A percentile compares a stretch with the other conserved stretches of the same genome.
Evolutionary conservation across 139 green algal genomes (phyloP).

Genomic region (Dunaliella sp.): DNA sequence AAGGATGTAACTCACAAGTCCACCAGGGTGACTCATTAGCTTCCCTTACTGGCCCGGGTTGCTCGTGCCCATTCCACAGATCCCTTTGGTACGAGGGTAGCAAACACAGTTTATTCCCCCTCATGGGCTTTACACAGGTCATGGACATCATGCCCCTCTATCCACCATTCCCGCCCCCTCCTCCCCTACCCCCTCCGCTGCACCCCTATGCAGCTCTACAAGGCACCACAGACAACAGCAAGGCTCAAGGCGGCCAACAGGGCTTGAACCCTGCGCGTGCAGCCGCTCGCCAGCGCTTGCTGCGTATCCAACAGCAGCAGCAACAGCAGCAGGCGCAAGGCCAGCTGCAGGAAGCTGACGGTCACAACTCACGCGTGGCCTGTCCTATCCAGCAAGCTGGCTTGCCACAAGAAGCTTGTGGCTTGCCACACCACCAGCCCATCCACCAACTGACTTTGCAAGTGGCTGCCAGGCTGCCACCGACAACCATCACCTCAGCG

Average conservation of each 20-base stretch:
- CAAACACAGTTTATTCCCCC: too few relatives aligned
- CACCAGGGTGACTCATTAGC: too few relatives aligned
- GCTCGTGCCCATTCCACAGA: too few relatives aligned
- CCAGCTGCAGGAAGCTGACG: not conserved
- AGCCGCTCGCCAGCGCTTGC: not conserved
- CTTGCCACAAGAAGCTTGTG: not conserved
- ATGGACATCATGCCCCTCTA: not conserved
- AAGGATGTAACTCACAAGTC: too few relatives aligned
- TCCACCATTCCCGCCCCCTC: not conserved
- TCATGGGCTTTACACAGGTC: too few relatives aligned
- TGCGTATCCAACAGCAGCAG: not conserved
- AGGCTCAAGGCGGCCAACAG: not conserved
- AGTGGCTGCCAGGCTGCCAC: not conserved
- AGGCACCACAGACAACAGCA: not conserved
- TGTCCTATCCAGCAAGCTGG: too few relatives aligned
- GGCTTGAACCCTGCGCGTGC: not conserved
- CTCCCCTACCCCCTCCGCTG: not conserved
- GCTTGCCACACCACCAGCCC: not conserved
- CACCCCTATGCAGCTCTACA: not conserved
- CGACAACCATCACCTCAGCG: too few relatives aligned
- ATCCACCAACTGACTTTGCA: not conserved
- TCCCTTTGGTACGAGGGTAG: too few relatives aligned
- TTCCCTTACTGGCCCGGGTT: too few relatives aligned
- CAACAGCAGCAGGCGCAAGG: not conserved
- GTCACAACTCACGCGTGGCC: too few relatives aligned